These are phyloP conservation scores for Candida oleophila DNA, from an alignment of 805 yeast genomes.

Conservation along the genomic window DNA sequence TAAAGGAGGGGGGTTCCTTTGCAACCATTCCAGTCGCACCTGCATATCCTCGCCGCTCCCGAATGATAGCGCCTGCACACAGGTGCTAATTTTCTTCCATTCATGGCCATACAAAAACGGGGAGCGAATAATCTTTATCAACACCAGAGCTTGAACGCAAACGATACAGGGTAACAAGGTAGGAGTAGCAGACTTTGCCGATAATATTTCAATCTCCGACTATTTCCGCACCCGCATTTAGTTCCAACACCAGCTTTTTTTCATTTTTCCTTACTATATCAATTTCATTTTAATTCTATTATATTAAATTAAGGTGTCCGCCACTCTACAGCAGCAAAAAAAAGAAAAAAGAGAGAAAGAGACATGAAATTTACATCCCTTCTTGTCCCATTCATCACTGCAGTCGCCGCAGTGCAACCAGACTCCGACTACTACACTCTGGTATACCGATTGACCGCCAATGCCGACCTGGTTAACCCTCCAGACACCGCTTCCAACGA, in stretches of 20 bases:
- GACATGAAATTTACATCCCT: constrained; percentile 7
- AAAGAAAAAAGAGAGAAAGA: background rate
- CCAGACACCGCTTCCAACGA: constrained; percentile 2
- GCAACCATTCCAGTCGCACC: no score
- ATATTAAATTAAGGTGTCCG: background rate
- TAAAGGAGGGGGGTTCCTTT: no score
- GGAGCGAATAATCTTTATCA: background rate
- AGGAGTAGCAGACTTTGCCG: background rate
- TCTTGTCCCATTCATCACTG: background rate
- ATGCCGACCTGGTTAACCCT: background rate
- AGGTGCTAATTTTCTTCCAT: background rate
- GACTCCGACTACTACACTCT: background rate
- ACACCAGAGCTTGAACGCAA: background rate
- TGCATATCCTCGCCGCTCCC: no score
- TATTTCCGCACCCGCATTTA: background rate
- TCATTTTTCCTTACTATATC: background rate
- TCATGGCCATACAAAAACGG: background rate
- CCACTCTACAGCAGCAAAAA: no score
- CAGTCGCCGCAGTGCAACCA: background rate
- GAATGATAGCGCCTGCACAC: background rate
- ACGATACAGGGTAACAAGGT: background rate
- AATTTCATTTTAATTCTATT: background rate
- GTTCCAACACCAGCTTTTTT: background rate
- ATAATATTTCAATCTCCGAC: background rate
- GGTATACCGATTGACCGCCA: background rate